A percentile compares a stretch with the other conserved stretches of the same genome.
phyloP scores from a whole-genome alignment of 306 rosid species.

The Cucumis hystrix region DNA sequence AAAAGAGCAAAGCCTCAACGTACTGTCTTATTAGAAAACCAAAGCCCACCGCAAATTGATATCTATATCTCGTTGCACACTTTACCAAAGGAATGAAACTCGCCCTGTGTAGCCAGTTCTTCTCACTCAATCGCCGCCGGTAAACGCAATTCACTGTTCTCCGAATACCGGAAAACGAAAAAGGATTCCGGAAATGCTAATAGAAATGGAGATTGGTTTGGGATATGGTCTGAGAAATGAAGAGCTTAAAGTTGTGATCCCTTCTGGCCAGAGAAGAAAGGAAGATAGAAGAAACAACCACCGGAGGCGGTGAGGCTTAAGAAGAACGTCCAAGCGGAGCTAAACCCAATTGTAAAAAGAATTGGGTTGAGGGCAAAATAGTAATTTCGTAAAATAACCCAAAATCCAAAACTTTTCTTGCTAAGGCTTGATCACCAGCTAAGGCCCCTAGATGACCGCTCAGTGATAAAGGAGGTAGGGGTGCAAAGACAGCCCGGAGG shows the following conservation, averaged over 20 bases:
- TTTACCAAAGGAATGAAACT: background rate
- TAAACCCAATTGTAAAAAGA: too few relatives aligned
- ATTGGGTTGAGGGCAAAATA: too few relatives aligned
- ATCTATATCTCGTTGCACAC: too few relatives aligned
- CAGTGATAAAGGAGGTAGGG: too few relatives aligned
- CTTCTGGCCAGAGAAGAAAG: background rate
- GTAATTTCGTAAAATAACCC: too few relatives aligned
- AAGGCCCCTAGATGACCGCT: too few relatives aligned
- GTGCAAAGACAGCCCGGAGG: too few relatives aligned
- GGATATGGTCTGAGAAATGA: background rate
- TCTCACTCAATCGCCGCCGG: background rate
- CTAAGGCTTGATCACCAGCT: too few relatives aligned
- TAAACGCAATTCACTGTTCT: background rate
- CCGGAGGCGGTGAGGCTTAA: constrained; percentile 8
- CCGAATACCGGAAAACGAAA: background rate
- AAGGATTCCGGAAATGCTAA: background rate
- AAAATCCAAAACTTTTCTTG: too few relatives aligned
- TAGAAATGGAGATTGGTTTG: background rate
- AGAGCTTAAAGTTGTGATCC: background rate
- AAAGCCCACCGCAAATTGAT: too few relatives aligned
- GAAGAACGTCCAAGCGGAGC: background rate
- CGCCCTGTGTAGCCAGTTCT: background rate
- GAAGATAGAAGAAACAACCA: constrained; percentile 11
- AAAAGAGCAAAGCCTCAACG: background rate
- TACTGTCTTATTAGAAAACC: background rate